Base-by-base conservation (phyloP, 495 filamentous ascomycete species). In the Xylaria castorea region DNA sequence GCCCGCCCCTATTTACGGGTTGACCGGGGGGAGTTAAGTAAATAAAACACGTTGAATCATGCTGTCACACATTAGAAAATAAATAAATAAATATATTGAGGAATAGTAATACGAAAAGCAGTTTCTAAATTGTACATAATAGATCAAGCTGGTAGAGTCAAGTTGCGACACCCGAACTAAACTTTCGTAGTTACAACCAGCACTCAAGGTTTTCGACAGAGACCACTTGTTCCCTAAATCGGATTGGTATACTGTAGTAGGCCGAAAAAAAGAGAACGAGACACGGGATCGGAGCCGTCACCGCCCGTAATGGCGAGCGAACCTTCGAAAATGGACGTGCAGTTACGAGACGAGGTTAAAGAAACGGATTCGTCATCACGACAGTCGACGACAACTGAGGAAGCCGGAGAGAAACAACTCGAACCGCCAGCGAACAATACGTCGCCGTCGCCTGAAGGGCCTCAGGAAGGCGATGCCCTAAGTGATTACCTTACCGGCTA, bases 401-500 rank as follows among this genome's bases (percentile, higher is more conserved):
- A 71, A 22, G 38, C 32, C n/a, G 51, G 48, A 6, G 57, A 71
- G 1, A 73, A 67, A 48, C 55, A 71, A 25, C 30, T 66, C 38
- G n/a, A 30, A 14, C 30, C 51, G 12, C 50, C 42, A 40, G 66
- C 32, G 5, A 36, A 70, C 38, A 36, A 27, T 16, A 12, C 57
- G 32, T 58, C 63, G 20, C 72, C 55, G 27, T 22, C 44, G 12
- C 72, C 63, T 9, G 38, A 68, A 50, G 44, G 40, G 64, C 46
- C 44, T 7, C 25, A 68, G 27, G 71, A 70, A 25, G 72, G 46
- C 18, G 70, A 46, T 27, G 66, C 73, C 38, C 71, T 68, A n/a
- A 65, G 44, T 16, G 76, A 78, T 18, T 74, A 77, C 25, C 42
- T 78, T 16, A 65, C 76, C 22, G 78, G 78, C 30, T 75, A 66